Conservation (phyloP, 1,284 basidiomycete genomes). For the Termitomyces sp. region DNA sequence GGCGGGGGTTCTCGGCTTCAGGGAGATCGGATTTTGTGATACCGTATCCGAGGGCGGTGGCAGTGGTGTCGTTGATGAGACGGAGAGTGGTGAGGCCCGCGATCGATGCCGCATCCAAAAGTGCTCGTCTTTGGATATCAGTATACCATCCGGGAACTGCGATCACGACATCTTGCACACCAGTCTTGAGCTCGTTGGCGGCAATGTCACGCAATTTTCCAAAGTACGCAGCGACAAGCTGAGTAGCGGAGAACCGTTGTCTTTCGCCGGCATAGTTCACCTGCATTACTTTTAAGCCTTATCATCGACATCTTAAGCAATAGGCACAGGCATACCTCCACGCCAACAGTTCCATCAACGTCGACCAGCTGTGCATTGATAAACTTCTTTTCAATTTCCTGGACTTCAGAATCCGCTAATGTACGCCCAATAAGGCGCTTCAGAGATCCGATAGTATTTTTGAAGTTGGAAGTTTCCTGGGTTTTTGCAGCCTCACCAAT, state of each 20-base stretch:
- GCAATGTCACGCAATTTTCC: conserved; percentile 86
- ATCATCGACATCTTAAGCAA: neutral
- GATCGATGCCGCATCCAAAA: conserved; percentile 84
- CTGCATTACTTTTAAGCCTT: conserved; percentile 35
- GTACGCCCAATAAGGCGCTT: conserved; percentile 85
- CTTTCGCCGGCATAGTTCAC: conserved; percentile 84
- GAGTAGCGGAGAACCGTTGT: conserved; percentile 75
- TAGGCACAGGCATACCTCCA: conserved; percentile 55
- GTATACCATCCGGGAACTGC: conserved; percentile 95
- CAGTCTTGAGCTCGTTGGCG: conserved; percentile 75
- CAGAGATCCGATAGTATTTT: conserved; percentile 88
- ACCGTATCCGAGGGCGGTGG: conserved; percentile 89
- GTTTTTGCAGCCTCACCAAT: conserved; percentile 95
- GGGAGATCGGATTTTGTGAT: conserved; percentile 96
- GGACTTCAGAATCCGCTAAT: conserved; percentile 71
- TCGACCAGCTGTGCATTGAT: conserved; percentile 83
- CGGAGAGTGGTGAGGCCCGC: conserved; percentile 86
- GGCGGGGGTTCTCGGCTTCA: conserved; percentile 70
- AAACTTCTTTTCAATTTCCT: conserved; percentile 82
- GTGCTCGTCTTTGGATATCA: conserved; percentile 82
- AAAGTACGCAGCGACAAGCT: conserved; percentile 83
- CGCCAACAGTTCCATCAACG: conserved; percentile 75
- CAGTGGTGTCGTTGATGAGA: conserved; percentile 93
- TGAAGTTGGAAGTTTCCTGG: conserved; percentile 96
- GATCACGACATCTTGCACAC: conserved; percentile 87